Evolutionary conservation across 345 rosid genomes (phyloP).

Genomic region (Lumnitzera racemosa): DNA sequence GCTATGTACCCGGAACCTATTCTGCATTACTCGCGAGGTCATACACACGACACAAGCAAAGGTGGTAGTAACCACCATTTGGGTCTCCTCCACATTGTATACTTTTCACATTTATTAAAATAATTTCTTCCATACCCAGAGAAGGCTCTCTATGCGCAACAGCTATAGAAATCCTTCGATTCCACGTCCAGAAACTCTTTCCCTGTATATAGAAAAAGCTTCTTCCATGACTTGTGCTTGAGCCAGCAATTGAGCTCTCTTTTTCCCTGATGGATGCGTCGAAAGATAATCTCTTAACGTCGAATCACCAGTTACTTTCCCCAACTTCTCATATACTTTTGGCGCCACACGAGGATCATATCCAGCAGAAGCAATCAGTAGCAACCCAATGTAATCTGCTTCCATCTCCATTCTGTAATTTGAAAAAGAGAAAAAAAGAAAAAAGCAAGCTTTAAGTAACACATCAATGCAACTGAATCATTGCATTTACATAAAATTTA

Average conservation of each 20-base stretch:
- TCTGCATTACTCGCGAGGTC: no score
- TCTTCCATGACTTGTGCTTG: slow-evolving; percentile 89
- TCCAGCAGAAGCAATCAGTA: slow-evolving; percentile 80
- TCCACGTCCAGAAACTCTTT: slow-evolving; percentile 49
- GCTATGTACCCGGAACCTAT: no score
- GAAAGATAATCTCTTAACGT: slow-evolving; percentile 58
- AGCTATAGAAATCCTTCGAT: slow-evolving; percentile 72
- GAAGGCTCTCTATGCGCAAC: neutral
- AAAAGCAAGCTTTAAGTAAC: no score
- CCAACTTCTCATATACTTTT: slow-evolving; percentile 69
- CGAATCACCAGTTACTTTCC: slow-evolving; percentile 45
- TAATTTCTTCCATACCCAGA: neutral
- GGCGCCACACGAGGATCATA: slow-evolving; percentile 90
- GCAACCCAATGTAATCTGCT: slow-evolving; percentile 82
- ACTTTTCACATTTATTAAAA: no score
- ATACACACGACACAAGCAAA: no score
- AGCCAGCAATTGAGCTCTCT: slow-evolving; percentile 65
- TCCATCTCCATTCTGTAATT: slow-evolving; percentile 81
- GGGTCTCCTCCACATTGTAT: no score
- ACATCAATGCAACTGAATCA: no score
- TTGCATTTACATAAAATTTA: no score
- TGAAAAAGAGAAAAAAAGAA: no score
- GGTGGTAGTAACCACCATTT: no score
- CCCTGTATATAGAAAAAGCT: slow-evolving; percentile 68
- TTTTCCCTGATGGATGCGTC: slow-evolving; percentile 93